These are phyloP conservation scores for Diutina scorzettiae DNA, from an alignment of 1,139 yeast genomes.

Conservation along the genomic window DNA sequence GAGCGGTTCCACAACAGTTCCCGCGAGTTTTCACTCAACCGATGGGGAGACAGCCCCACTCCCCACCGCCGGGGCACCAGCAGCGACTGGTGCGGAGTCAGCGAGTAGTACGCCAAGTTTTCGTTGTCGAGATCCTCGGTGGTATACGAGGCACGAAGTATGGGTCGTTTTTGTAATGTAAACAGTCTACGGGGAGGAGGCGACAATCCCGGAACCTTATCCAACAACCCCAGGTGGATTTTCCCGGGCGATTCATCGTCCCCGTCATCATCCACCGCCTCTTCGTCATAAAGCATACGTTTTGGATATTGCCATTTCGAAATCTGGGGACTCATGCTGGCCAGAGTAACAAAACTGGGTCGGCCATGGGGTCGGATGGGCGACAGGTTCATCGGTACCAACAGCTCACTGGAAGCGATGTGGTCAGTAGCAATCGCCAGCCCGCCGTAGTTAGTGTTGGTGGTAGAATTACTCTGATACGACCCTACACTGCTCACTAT, in stretches of 20 bases:
- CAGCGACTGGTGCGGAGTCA: too few relatives aligned
- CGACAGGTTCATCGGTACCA: not conserved
- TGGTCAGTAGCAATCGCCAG: constrained; percentile 5
- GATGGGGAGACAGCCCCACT: not conserved
- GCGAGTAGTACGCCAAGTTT: not conserved
- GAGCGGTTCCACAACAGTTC: not conserved
- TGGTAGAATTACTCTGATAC: constrained; percentile 32
- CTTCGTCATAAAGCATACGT: not conserved
- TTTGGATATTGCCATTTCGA: not conserved
- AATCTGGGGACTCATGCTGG: not conserved
- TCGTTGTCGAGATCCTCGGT: constrained; percentile 1
- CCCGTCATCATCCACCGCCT: not conserved
- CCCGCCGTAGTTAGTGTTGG: constrained; percentile 29
- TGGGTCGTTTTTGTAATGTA: not conserved
- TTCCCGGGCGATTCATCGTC: not conserved
- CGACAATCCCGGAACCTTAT: not conserved
- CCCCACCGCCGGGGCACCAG: not conserved
- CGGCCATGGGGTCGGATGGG: not conserved
- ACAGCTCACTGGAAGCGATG: not conserved
- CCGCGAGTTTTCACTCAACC: not conserved
- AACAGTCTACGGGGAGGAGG: constrained; percentile 4
- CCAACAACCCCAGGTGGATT: not conserved
- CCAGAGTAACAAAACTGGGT: not conserved
- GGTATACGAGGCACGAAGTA: constrained; percentile 1
- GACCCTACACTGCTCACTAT: constrained; percentile 35